Conservation (phyloP, 2,329 filamentous ascomycete species). For the Colletotrichum filicis region DNA sequence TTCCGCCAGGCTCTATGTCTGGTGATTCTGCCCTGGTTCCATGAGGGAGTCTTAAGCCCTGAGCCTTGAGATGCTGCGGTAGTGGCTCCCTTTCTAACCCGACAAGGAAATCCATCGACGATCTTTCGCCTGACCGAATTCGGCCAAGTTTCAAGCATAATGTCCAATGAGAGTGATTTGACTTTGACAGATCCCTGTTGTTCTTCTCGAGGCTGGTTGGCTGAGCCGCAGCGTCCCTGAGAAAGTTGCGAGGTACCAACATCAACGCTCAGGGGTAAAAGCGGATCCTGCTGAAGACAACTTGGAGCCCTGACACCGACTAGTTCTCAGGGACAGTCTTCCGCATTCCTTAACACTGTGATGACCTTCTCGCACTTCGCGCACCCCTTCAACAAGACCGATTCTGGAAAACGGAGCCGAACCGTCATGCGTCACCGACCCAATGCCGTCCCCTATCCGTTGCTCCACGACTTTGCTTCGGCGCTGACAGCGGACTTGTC, state of each 20-base stretch:
- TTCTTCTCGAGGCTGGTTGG: conserved; percentile 9
- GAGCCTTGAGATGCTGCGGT: conserved; percentile 13
- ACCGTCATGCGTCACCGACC: conserved; percentile 27
- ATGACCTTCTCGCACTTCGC: neutral
- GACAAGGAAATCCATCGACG: conserved; percentile 34
- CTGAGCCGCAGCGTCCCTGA: conserved; percentile 19
- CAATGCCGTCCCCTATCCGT: conserved; percentile 4
- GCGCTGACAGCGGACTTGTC: conserved; percentile 2
- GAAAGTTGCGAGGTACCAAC: conserved; percentile 31
- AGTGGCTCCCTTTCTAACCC: conserved; percentile 25
- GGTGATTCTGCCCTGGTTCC: neutral
- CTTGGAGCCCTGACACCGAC: conserved; percentile 24
- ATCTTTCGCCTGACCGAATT: conserved; percentile 38
- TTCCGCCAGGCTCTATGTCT: conserved; percentile 6
- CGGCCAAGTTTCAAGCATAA: conserved; percentile 8
- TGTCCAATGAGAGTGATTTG: conserved; percentile 34
- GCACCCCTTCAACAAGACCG: conserved; percentile 12
- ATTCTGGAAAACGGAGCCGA: conserved; percentile 27
- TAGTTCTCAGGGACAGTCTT: conserved; percentile 8
- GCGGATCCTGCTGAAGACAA: conserved; percentile 34
- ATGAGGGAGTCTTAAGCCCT: neutral
- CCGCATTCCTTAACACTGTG: conserved; percentile 22
- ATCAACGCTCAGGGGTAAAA: conserved; percentile 40
- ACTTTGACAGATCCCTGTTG: conserved; percentile 3
- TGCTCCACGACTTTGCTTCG: conserved; percentile 14